Base-by-base conservation (phyloP, 208 protist species). In the Crithidia thermophila region DNA sequence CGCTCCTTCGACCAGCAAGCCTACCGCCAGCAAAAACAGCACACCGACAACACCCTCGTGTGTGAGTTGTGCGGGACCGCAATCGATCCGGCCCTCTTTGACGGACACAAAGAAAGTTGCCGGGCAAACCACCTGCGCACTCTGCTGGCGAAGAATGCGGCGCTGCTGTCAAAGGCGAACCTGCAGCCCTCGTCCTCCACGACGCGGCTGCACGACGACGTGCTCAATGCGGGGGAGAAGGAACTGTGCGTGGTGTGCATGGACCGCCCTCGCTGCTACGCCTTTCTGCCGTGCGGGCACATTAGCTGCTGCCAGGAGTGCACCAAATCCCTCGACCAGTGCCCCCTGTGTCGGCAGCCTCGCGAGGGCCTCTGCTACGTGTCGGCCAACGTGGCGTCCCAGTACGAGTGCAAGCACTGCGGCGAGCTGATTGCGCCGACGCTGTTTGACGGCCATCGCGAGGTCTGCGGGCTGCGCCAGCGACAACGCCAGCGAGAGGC, bases 221-320 rank as follows among this genome's bases (percentile, higher is more conserved):
- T 27, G 7, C 50, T 43, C 4, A 39, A 33, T 0, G 39, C 52
- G 25, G 72, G 67, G 14, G 81, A 86, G 58, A 81, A 94, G 30
- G 81, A 87, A 43, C 62, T 83, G 16, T 97, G 92, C 46, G 60
- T 94, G 4, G 84, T 97, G 0, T 97, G 92, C 72, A 67, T 93
- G 42, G 78, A 81, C 39, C 57, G 42, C 13, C 79, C 51, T 14
- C 75, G 80, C 30, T 63, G 66, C 56, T 91, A 80, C 72, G 89
- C 88, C 7, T 95, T 97, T 64, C 70, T 94, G n/a, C 92, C 92
- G 16, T 97, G 92, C 47, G 92, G 92, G 7, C 92, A 97, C 70
- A 78, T 93, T 13, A 70, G 77, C 40, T 89, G 82, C 67, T 95
- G 92, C 49, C 50, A 57, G 28, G 73, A 67, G 39, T 95, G 92